A percentile compares a stretch with the other conserved stretches of the same genome.
Conservation (phyloP, 192 early-diverging fungal genomes). For the Fimicolochytrium jonesii region DNA sequence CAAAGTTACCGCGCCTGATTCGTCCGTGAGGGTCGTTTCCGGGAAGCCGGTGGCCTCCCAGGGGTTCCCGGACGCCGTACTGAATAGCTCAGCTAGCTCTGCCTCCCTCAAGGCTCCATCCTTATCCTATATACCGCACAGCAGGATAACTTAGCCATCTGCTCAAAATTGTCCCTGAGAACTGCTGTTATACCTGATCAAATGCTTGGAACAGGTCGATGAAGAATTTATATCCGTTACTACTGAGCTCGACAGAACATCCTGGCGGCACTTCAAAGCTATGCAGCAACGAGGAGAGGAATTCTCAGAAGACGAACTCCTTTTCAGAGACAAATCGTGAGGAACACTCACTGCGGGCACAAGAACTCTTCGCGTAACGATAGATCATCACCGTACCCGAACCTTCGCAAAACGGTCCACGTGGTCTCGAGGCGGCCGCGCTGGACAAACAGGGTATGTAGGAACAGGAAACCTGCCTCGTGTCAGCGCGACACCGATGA, state of each 20-base stretch:
- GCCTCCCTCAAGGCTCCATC: slow-evolving; percentile 86
- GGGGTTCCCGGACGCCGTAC: slow-evolving; percentile 87
- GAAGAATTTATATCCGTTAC: slow-evolving; percentile 91
- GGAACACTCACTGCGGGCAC: slow-evolving; percentile 62
- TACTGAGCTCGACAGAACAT: slow-evolving; percentile 91
- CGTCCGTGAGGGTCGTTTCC: slow-evolving; percentile 83
- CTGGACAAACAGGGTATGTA: slow-evolving; percentile 96
- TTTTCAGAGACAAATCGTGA: no score
- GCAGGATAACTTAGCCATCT: no score
- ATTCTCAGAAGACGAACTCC: not conserved
- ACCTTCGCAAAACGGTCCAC: slow-evolving; percentile 93
- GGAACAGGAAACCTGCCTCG: slow-evolving; percentile 74
- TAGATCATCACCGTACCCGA: slow-evolving; percentile 96
- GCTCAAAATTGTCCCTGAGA: no score
- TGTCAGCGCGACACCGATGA: not conserved
- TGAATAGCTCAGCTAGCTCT: slow-evolving; percentile 85
- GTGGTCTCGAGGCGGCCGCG: slow-evolving; percentile 95
- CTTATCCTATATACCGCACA: slow-evolving; percentile 84
- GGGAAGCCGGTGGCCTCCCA: slow-evolving; percentile 86
- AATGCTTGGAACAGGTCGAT: slow-evolving; percentile 89
- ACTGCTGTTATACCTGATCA: slow-evolving; percentile 81
- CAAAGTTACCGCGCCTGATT: slow-evolving; percentile 83
- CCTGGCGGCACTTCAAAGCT: slow-evolving; percentile 85
- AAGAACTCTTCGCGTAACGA: slow-evolving; percentile 88
- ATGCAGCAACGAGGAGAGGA: not conserved